Evolutionary conservation across 331 rosid genomes (phyloP).

Genomic region (Acacia pycnantha): DNA sequence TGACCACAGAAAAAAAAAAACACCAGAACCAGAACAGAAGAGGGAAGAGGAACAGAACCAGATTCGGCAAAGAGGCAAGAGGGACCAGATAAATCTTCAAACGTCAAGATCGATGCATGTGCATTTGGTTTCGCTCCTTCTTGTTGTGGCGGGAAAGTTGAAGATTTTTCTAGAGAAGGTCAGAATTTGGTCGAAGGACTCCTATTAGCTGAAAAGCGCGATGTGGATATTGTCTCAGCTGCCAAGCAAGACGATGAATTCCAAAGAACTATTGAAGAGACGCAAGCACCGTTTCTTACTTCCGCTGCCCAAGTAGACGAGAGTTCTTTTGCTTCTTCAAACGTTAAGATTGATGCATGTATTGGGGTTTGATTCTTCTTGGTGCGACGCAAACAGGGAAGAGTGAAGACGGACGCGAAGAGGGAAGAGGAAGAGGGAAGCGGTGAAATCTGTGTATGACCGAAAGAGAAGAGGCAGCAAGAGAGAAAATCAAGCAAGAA

Average conservation of each 20-base stretch:
- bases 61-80: no score
- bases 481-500: no score
- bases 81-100: no score
- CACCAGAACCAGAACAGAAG: no score
- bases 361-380: neutral
- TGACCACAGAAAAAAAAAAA: no score
- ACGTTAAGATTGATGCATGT: neutral
- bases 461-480: no score
- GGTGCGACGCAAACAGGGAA: no score
- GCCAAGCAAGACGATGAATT: neutral
- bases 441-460: no score
- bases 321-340: conserved; percentile 17
- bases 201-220: neutral
- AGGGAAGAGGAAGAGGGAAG: no score
- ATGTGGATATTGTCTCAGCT: neutral
- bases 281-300: conserved; percentile 21
- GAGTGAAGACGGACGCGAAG: no score
- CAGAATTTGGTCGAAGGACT: neutral
- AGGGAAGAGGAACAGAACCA: no score
- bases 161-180: neutral
- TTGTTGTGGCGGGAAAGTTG: conserved; percentile 6
- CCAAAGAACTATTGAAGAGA: neutral
- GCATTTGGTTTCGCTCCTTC: neutral
- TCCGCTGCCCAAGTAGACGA: neutral
- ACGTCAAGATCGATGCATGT: neutral